phyloP scores from a whole-genome alignment of 1,284 basidiomycete genomes.

The Somion occarium region DNA sequence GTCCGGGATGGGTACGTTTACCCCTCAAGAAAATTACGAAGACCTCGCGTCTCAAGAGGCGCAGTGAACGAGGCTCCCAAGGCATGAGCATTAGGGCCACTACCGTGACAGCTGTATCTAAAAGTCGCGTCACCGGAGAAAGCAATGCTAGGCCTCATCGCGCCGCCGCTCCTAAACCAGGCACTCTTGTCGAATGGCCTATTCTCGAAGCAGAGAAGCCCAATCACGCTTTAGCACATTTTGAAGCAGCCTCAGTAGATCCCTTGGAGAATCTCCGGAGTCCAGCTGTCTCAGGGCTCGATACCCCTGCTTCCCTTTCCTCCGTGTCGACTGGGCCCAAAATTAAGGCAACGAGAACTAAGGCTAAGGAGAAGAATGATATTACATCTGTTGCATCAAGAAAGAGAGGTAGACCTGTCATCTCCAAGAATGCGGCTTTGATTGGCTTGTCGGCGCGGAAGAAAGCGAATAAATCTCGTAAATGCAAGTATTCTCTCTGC shows the following conservation, averaged over 20 bases:
- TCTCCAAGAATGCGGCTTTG: no score
- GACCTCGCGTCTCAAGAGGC: not conserved
- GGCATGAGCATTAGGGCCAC: not conserved
- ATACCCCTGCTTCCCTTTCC: not conserved
- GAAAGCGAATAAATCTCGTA: no score
- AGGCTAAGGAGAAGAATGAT: not conserved
- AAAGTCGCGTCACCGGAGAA: not conserved
- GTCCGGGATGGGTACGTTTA: conserved; percentile 10
- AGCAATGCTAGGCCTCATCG: not conserved
- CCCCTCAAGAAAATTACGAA: conserved; percentile 6
- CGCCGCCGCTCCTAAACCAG: not conserved
- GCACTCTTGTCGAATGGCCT: not conserved
- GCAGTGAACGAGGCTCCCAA: no score
- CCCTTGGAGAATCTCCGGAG: not conserved
- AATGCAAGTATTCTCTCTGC: no score
- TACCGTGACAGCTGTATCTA: not conserved
- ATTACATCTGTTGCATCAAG: no score
- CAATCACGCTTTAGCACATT: not conserved
- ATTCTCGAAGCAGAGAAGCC: not conserved
- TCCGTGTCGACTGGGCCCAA: not conserved
- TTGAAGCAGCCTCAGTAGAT: not conserved
- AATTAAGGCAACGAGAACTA: not conserved
- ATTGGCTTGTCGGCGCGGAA: no score
- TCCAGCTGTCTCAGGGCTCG: no score
- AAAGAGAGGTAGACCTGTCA: no score